phyloP scores from a whole-genome alignment of 805 yeast species.

The Myxozyma udenii region DNA sequence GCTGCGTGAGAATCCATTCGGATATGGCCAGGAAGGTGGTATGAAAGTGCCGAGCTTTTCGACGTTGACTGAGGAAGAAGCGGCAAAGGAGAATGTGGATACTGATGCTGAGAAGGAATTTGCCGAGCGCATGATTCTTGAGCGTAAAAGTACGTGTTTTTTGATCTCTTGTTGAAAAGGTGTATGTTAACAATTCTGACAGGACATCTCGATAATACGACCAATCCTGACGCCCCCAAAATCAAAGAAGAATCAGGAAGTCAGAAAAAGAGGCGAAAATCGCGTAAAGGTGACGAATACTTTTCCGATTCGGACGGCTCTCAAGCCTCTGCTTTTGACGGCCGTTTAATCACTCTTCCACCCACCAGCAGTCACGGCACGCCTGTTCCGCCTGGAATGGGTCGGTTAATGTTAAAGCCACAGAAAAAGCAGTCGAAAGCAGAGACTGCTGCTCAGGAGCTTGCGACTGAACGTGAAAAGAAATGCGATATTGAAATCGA shows the following conservation, averaged over 20 bases:
- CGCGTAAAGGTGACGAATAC: slow-evolving; percentile 5
- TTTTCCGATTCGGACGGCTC: not conserved
- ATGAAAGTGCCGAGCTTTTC: slow-evolving; percentile 43
- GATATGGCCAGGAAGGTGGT: slow-evolving; percentile 38
- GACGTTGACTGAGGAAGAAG: slow-evolving; percentile 34
- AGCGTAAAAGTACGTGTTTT: slow-evolving; percentile 15
- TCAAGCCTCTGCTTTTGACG: slow-evolving; percentile 3
- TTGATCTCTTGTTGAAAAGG: not conserved
- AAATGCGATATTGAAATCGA: slow-evolving; percentile 31
- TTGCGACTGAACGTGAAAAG: slow-evolving; percentile 12
- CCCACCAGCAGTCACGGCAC: not conserved
- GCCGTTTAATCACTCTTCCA: not conserved
- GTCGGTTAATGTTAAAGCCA: slow-evolving; percentile 5
- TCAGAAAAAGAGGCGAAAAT: slow-evolving; percentile 6
- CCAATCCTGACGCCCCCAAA: not conserved
- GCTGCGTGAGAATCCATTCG: slow-evolving; percentile 58
- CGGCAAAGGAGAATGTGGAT: slow-evolving; percentile 43
- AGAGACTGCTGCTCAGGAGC: slow-evolving; percentile 22
- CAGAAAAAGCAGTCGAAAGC: slow-evolving; percentile 6
- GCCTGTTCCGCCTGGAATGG: not conserved
- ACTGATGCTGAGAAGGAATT: slow-evolving; percentile 45
- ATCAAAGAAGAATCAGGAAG: not conserved
- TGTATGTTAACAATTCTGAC: not conserved
- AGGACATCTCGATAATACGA: slow-evolving; percentile 13
- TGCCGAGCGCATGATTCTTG: slow-evolving; percentile 42